Conservation (phyloP, 23 red algal species). For the Gracilaria caudata region DNA sequence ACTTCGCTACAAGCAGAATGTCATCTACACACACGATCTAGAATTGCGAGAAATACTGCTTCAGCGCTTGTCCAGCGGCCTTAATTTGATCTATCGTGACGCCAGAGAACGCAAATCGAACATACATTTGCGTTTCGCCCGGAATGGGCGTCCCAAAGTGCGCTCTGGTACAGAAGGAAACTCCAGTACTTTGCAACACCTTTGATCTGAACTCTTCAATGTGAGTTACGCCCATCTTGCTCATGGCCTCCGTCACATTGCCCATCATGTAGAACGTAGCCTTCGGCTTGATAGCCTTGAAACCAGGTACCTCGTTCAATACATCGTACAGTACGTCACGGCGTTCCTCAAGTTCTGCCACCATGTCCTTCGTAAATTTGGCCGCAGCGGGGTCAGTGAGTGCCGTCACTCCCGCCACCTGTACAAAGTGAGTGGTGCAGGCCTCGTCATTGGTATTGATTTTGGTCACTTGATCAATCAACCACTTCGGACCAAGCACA, state of each 20-base stretch:
- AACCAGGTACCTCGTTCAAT: slow-evolving; percentile 57
- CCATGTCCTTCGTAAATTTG: slow-evolving; percentile 76
- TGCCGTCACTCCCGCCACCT: slow-evolving; percentile 77
- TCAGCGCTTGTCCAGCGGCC: slow-evolving; percentile 52
- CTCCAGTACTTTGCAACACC: slow-evolving; percentile 62
- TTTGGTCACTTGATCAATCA: slow-evolving; percentile 82
- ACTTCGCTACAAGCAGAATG: background rate
- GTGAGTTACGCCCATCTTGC: slow-evolving; percentile 37
- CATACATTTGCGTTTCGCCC: slow-evolving; percentile 62
- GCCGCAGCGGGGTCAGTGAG: slow-evolving; percentile 69
- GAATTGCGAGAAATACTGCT: slow-evolving; percentile 57
- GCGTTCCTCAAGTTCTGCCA: slow-evolving; percentile 58
- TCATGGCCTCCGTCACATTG: slow-evolving; percentile 79
- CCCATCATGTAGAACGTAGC: slow-evolving; percentile 88
- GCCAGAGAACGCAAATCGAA: slow-evolving; percentile 83
- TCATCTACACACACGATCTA: background rate
- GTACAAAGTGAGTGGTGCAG: slow-evolving; percentile 87
- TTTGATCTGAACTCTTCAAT: slow-evolving; percentile 67
- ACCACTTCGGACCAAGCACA: slow-evolving; percentile 72
- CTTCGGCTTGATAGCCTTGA: slow-evolving; percentile 66
- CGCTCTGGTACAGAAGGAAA: slow-evolving; percentile 73
- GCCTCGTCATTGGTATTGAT: slow-evolving; percentile 87
- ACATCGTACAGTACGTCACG: slow-evolving; percentile 64
- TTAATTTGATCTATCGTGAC: slow-evolving; percentile 60
- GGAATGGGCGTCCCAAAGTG: slow-evolving; percentile 68